These are phyloP conservation scores for Saccharata proteae DNA, from an alignment of 2,329 filamentous ascomycete genomes.

Conservation along the genomic window DNA sequence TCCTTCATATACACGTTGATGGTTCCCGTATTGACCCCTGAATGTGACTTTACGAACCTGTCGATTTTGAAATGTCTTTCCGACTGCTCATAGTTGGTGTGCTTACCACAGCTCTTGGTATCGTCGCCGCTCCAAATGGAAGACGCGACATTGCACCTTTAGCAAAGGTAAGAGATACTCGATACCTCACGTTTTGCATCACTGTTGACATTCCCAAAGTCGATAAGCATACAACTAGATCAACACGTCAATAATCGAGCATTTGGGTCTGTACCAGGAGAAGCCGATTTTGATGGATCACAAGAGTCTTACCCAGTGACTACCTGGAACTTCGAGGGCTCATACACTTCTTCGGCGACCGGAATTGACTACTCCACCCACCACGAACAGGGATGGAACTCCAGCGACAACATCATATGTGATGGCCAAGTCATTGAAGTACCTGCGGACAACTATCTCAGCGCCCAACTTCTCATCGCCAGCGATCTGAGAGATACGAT, in stretches of 20 bases:
- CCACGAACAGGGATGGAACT: too few relatives aligned
- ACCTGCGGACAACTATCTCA: conserved; percentile 25
- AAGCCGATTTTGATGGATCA: conserved; percentile 33
- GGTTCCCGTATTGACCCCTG: too few relatives aligned
- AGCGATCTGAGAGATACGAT: conserved; percentile 29
- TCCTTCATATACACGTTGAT: too few relatives aligned
- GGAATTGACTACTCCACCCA: conserved; percentile 26
- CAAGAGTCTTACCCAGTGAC: conserved; percentile 32
- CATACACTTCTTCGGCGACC: conserved; percentile 28
- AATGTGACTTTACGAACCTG: too few relatives aligned
- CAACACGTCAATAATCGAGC: conserved; percentile 36
- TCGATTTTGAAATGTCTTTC: too few relatives aligned
- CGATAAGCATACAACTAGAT: conserved; percentile 17
- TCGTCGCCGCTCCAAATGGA: too few relatives aligned
- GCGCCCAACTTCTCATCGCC: conserved; percentile 31
- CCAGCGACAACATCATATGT: conserved; percentile 33
- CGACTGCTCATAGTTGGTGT: too few relatives aligned
- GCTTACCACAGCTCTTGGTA: too few relatives aligned
- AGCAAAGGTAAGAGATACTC: too few relatives aligned
- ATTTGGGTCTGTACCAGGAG: conserved; percentile 33
- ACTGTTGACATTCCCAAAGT: conserved; percentile 8
- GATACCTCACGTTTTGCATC: too few relatives aligned
- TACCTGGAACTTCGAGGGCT: conserved; percentile 15
- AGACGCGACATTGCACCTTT: too few relatives aligned
- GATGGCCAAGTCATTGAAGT: conserved; percentile 28